Percentiles rank a stretch among this genome's conserved stretches.
phyloP scores from a whole-genome alignment of 202 grass and related monocot species.

The Musa balbisiana region DNA sequence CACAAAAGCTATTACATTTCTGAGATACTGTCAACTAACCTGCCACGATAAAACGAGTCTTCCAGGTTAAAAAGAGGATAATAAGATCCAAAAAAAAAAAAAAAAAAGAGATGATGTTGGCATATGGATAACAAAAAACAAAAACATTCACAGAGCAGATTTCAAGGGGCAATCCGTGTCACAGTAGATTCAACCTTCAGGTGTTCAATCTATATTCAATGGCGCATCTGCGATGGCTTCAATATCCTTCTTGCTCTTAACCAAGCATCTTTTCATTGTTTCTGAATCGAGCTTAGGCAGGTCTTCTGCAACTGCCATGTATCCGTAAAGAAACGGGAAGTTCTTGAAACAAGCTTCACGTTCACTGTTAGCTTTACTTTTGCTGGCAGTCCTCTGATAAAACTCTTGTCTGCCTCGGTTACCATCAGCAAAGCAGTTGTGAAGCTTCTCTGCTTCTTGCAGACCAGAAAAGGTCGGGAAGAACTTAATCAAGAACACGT shows the following conservation, averaged over 20 bases:
- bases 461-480: constrained; percentile 62
- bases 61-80: too few relatives aligned
- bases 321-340: constrained; percentile 46
- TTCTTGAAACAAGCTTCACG: constrained; percentile 25
- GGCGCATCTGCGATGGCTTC: constrained; percentile 45
- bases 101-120: too few relatives aligned
- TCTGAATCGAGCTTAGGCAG: constrained; percentile 50
- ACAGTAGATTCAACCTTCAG: neutral
- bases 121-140: too few relatives aligned
- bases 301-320: constrained; percentile 59
- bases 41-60: too few relatives aligned
- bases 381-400: constrained; percentile 17
- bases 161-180: too few relatives aligned
- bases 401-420: constrained; percentile 67
- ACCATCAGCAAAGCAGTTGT: constrained; percentile 38
- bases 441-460: constrained; percentile 55
- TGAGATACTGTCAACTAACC: too few relatives aligned
- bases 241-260: constrained; percentile 67
- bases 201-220: constrained; percentile 22
- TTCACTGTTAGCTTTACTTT: constrained; percentile 26
- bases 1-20: too few relatives aligned
- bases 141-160: too few relatives aligned
- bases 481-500: constrained; percentile 58
- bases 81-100: too few relatives aligned
- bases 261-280: constrained; percentile 47